Base-by-base conservation (phyloP, 2,329 filamentous ascomycete species). In the Sporothrix dimorphospora region DNA sequence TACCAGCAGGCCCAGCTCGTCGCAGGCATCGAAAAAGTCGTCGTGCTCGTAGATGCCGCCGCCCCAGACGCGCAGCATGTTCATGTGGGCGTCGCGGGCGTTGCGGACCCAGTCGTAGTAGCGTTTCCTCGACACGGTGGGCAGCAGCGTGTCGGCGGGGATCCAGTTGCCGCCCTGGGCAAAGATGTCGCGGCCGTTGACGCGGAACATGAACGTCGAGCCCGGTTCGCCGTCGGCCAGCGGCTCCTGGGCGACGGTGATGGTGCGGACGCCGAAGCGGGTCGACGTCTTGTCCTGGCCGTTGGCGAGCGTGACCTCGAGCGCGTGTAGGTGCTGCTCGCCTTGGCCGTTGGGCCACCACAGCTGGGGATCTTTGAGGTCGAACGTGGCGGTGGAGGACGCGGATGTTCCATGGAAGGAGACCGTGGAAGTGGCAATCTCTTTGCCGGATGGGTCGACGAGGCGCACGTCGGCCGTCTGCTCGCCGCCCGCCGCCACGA, bases 151-250 rank as follows among this genome's bases (percentile, higher is more conserved):
- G 78, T 95, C 92, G 0, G 92, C 92, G 0, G 92, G 92, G 73
- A 95, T 95, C 92, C 92, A 95, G 79, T 94, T 88, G 75, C 91
- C 93, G n/a, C 93, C 93, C 24, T 92, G 92, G 72, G 91, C 94
- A 80, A 93, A 95, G 1, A 95, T 83, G 30, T 92, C 90, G 11
- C 92, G 85, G 67, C 89, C 89, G 80, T 96, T 95, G 79, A 96
- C 83, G 75, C 89, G 84, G 80, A 96, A 94, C 83, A 91, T 94
- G 82, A 94, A 95, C 4, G 87, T 91, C 38, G 90, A 92, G 27
- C 92, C 93, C 4, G 91, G 87, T 70, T 91, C 88, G 1, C 85
- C 88, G 42, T 86, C 57, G 19, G 57, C 81, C 16, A 65, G 38
- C n/a, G 59, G 38, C 27, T 83, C 81, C 77, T 92, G 88, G 24